Percentiles rank a stretch among this genome's conserved stretches.
These are phyloP conservation scores for Yarrowia yakushimensis DNA, from an alignment of 805 yeast genomes.

Conservation along the genomic window DNA sequence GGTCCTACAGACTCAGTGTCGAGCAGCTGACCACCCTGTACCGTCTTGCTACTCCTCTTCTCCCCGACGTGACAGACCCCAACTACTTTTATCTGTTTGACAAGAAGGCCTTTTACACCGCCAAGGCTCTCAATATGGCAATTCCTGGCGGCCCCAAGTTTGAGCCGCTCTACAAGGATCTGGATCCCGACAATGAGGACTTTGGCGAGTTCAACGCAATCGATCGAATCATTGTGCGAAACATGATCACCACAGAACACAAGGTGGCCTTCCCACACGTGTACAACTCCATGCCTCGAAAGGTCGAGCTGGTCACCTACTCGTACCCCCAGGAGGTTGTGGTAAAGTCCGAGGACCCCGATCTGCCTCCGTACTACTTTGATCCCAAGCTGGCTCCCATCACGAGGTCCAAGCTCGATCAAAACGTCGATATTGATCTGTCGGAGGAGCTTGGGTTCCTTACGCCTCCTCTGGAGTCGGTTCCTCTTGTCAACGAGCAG, in stretches of 20 bases:
- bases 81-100: slow-evolving; percentile 73
- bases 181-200: slow-evolving; percentile 64
- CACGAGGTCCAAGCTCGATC: slow-evolving; percentile 30
- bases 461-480: slow-evolving; percentile 41
- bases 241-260: slow-evolving; percentile 75
- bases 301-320: slow-evolving; percentile 60
- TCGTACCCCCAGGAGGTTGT: slow-evolving; percentile 58
- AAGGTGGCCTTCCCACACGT: slow-evolving; percentile 81
- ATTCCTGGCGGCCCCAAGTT: slow-evolving; percentile 96
- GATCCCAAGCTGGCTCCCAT: slow-evolving; percentile 58
- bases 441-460: slow-evolving; percentile 41
- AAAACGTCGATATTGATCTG: slow-evolving; percentile 42
- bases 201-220: slow-evolving; percentile 86
- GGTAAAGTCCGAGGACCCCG: slow-evolving; percentile 48
- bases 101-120: slow-evolving; percentile 75
- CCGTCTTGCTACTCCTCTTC: slow-evolving; percentile 65
- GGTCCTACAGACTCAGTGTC: slow-evolving; percentile 62
- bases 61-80: slow-evolving; percentile 54
- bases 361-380: slow-evolving; percentile 54
- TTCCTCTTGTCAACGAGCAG: slow-evolving; percentile 45
- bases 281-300: slow-evolving; percentile 71
- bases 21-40: slow-evolving; percentile 63
- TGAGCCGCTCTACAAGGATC: slow-evolving; percentile 74
- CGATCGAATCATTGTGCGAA: slow-evolving; percentile 79
- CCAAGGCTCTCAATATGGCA: slow-evolving; percentile 82